phyloP scores from a whole-genome alignment of 1,284 basidiomycete genomes.

The Hemileccinum hortonii region DNA sequence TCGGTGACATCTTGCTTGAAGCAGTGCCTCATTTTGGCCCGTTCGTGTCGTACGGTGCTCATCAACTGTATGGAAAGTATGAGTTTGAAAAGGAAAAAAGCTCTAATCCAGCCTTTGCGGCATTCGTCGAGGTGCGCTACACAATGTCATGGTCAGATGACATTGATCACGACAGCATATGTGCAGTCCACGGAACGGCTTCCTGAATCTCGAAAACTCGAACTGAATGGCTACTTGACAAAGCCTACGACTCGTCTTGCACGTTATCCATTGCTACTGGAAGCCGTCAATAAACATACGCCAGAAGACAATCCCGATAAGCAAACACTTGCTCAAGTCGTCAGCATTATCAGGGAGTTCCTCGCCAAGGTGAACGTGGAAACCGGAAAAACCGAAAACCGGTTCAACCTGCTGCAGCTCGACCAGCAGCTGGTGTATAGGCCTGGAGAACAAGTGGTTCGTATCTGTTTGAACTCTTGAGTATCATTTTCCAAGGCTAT shows the following conservation, averaged over 20 bases:
- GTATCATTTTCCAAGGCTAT: slow-evolving; percentile 4
- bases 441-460: slow-evolving; percentile 69
- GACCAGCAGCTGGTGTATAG: slow-evolving; percentile 78
- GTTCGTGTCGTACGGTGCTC: slow-evolving; percentile 94
- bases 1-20: slow-evolving; percentile 92
- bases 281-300: slow-evolving; percentile 92
- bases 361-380: slow-evolving; percentile 88
- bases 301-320: slow-evolving; percentile 91
- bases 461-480: slow-evolving; percentile 21
- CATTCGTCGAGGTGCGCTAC: slow-evolving; percentile 85
- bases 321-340: slow-evolving; percentile 72
- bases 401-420: slow-evolving; percentile 75
- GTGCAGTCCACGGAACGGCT: slow-evolving; percentile 82
- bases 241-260: slow-evolving; percentile 98
- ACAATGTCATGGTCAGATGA: neutral
- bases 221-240: slow-evolving; percentile 97
- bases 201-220: slow-evolving; percentile 94
- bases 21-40: slow-evolving; percentile 86
- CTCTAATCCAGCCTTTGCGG: slow-evolving; percentile 89
- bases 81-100: slow-evolving; percentile 99
- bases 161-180: slow-evolving; percentile 11
- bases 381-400: slow-evolving; percentile 51
- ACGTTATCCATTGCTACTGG: slow-evolving; percentile 90
- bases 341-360: slow-evolving; percentile 82
- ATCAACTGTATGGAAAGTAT: slow-evolving; percentile 98